Percentiles rank a stretch among this genome's conserved stretches.
Evolutionary conservation across 2,329 filamentous ascomycete species (phyloP).

Genomic region (Phaeophleospora eucalypticola): DNA sequence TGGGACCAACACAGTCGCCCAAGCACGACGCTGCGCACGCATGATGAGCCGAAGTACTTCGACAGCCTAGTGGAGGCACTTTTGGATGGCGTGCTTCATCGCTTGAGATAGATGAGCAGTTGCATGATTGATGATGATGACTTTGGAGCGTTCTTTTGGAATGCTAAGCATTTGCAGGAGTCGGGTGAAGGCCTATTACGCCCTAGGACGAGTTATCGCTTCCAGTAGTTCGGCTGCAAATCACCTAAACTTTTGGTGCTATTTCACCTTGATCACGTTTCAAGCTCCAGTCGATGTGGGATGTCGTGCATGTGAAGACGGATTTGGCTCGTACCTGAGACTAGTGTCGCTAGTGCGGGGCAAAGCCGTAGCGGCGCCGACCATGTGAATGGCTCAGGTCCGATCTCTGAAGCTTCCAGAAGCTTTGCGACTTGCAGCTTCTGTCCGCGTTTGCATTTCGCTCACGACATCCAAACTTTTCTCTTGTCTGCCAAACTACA

Average conservation of each 20-base stretch:
- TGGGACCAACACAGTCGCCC: slow-evolving; percentile 2
- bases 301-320: no score
- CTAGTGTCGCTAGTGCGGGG: background rate
- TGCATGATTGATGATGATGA: background rate
- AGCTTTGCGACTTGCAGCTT: background rate
- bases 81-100: background rate
- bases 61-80: background rate
- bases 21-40: background rate
- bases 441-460: background rate
- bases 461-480: background rate
- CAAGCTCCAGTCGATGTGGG: no score
- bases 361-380: background rate
- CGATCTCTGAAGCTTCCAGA: background rate
- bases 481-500: background rate
- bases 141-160: background rate
- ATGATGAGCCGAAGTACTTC: slow-evolving; percentile 3
- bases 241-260: no score
- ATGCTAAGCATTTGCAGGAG: background rate
- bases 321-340: background rate
- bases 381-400: background rate
- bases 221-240: no score
- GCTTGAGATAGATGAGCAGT: slow-evolving; percentile 3
- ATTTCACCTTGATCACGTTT: no score
- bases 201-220: background rate
- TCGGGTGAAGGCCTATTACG: background rate